phyloP scores from a whole-genome alignment of 2,329 filamentous ascomycete genomes.

The Colletotrichum scovillei region DNA sequence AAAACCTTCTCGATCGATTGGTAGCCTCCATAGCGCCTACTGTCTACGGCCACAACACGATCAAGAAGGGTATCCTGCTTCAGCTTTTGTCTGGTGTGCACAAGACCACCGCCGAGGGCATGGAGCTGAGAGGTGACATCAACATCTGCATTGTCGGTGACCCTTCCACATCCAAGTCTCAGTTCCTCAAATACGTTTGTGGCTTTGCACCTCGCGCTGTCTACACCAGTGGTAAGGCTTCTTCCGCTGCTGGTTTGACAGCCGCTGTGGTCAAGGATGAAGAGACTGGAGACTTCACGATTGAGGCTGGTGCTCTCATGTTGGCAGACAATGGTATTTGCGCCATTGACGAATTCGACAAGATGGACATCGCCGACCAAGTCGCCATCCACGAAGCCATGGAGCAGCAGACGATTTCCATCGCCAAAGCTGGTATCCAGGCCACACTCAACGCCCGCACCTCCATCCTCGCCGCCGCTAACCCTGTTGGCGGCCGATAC shows the following conservation, averaged over 20 bases:
- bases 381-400: constrained; percentile 99
- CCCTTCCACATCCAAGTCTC: constrained; percentile 95
- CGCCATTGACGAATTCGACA: constrained; percentile 99
- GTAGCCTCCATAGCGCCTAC: constrained; percentile 96
- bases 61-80: constrained; percentile 95
- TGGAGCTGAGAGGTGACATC: constrained; percentile 96
- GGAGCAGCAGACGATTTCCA: constrained; percentile 99
- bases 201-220: constrained; percentile 96
- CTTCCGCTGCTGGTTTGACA: constrained; percentile 95
- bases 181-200: constrained; percentile 98
- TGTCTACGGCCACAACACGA: constrained; percentile 96
- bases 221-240: constrained; percentile 97
- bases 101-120: constrained; percentile 92
- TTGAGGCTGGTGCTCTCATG: constrained; percentile 98
- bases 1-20: constrained; percentile 92
- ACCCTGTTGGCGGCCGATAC: constrained; percentile 95
- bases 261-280: constrained; percentile 98
- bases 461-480: constrained; percentile 94
- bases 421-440: constrained; percentile 98
- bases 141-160: constrained; percentile 99
- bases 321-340: constrained; percentile 97
- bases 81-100: constrained; percentile 96
- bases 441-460: constrained; percentile 96
- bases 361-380: constrained; percentile 98
- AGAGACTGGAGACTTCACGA: constrained; percentile 98